These are phyloP conservation scores for Hypoxylon sp. DNA, from an alignment of 2,329 filamentous ascomycete species.

Conservation along the genomic window DNA sequence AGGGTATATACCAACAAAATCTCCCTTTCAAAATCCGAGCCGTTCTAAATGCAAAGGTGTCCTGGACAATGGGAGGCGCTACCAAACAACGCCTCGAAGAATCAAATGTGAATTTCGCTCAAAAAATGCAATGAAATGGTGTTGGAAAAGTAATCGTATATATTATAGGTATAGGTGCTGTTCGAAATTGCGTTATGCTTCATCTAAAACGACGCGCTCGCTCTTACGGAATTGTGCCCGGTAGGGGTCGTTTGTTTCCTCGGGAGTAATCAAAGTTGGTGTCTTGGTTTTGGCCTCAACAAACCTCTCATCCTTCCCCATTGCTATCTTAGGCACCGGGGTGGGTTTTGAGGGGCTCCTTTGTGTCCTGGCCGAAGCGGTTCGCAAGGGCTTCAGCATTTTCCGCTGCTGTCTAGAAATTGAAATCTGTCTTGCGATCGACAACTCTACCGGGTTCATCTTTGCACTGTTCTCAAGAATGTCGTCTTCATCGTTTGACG, in stretches of 20 bases:
- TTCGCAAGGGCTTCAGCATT: conserved; percentile 69
- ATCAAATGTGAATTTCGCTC: conserved; percentile 18
- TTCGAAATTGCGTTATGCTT: conserved; percentile 50
- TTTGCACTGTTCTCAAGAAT: conserved; percentile 39
- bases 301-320: conserved; percentile 55
- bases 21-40: conserved; percentile 5
- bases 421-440: conserved; percentile 78
- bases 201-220: conserved; percentile 68
- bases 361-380: conserved; percentile 44
- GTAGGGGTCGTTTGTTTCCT: conserved; percentile 53
- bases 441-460: conserved; percentile 73
- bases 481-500: conserved; percentile 58
- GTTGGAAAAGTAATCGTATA: neutral
- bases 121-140: conserved; percentile 18
- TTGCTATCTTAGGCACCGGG: conserved; percentile 44
- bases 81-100: conserved; percentile 34
- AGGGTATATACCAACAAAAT: conserved; percentile 38
- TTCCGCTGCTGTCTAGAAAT: conserved; percentile 73
- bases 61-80: conserved; percentile 13
- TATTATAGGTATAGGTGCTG: neutral
- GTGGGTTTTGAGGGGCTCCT: conserved; percentile 52
- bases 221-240: conserved; percentile 64
- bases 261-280: conserved; percentile 62
- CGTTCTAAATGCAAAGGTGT: conserved; percentile 26
- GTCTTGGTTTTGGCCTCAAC: conserved; percentile 61